These are phyloP conservation scores for Fusarium albidum DNA, from an alignment of 2,329 filamentous ascomycete genomes.

Conservation along the genomic window DNA sequence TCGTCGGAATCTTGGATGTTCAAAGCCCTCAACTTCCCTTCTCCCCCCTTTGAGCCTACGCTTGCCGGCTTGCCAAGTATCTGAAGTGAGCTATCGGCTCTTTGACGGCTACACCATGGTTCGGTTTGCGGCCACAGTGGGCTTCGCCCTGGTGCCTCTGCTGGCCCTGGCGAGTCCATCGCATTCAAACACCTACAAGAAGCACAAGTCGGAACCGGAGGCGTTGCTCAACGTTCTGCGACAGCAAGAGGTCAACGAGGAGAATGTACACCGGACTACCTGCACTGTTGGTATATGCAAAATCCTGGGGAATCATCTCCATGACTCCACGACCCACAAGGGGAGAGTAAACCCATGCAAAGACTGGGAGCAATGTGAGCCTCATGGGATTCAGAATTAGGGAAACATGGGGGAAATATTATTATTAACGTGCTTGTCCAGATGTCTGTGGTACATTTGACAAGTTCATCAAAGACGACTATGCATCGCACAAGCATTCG, in stretches of 20 bases:
- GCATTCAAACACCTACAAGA: too few species aligned
- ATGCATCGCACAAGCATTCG: not conserved
- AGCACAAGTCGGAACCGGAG: too few species aligned
- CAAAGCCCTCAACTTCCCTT: too few species aligned
- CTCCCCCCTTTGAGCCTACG: too few species aligned
- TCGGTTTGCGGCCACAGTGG: not conserved
- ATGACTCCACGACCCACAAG: not conserved
- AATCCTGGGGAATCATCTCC: not conserved
- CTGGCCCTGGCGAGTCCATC: not conserved
- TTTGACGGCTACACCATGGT: not conserved
- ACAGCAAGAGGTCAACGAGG: not conserved
- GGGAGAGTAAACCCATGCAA: constrained; percentile 15
- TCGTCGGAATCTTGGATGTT: too few species aligned
- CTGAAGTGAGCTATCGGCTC: not conserved
- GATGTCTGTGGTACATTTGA: constrained; percentile 18
- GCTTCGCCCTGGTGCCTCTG: not conserved
- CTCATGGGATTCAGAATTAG: not conserved
- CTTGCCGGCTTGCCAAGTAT: not conserved
- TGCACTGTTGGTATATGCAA: constrained; percentile 13
- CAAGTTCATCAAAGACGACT: not conserved
- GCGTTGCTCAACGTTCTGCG: too few species aligned
- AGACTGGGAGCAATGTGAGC: constrained; percentile 30
- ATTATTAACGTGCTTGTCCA: not conserved
- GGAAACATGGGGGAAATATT: too few species aligned
- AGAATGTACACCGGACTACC: not conserved